A percentile compares a stretch with the other conserved stretches of the same genome.
phyloP scores from a whole-genome alignment of 495 filamentous ascomycete genomes.

The Xylaria telfairii region DNA sequence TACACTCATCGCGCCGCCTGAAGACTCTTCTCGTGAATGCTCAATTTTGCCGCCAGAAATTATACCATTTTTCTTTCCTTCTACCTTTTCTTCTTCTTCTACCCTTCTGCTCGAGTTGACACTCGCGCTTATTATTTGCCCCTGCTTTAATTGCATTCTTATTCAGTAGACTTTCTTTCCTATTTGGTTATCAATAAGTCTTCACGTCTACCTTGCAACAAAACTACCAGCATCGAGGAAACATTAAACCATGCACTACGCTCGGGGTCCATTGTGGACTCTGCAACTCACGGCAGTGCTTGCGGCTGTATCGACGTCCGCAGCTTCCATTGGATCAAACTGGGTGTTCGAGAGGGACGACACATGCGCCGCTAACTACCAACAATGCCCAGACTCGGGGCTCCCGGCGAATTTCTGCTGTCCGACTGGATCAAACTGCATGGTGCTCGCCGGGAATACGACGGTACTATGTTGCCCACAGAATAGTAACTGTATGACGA shows the following conservation, averaged over 20 bases:
- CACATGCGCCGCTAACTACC: slow-evolving; percentile 40
- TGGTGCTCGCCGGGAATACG: slow-evolving; percentile 66
- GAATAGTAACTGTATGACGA: slow-evolving; percentile 65
- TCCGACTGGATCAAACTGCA: slow-evolving; percentile 63
- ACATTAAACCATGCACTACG: slow-evolving; percentile 22
- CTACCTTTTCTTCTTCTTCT: background rate
- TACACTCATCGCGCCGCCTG: slow-evolving; percentile 20
- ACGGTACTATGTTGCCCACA: slow-evolving; percentile 81
- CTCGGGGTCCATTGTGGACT: slow-evolving; percentile 31
- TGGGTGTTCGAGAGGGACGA: slow-evolving; percentile 43
- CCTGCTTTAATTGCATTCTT: slow-evolving; percentile 18
- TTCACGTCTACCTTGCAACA: background rate
- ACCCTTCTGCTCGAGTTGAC: slow-evolving; percentile 19
- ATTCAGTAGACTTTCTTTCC: slow-evolving; percentile 10
- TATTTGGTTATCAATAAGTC: background rate
- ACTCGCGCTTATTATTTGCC: slow-evolving; percentile 19
- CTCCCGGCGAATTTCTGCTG: slow-evolving; percentile 83
- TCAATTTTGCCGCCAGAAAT: slow-evolving; percentile 24
- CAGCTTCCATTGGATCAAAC: slow-evolving; percentile 36
- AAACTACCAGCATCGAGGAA: background rate
- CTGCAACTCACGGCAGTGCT: slow-evolving; percentile 40
- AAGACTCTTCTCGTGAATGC: slow-evolving; percentile 32
- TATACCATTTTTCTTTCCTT: background rate
- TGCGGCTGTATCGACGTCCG: slow-evolving; percentile 41
- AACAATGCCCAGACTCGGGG: slow-evolving; percentile 56